Evolutionary conservation across 2,329 filamentous ascomycete species (phyloP).

Genomic region (Diaporthe longicolla): DNA sequence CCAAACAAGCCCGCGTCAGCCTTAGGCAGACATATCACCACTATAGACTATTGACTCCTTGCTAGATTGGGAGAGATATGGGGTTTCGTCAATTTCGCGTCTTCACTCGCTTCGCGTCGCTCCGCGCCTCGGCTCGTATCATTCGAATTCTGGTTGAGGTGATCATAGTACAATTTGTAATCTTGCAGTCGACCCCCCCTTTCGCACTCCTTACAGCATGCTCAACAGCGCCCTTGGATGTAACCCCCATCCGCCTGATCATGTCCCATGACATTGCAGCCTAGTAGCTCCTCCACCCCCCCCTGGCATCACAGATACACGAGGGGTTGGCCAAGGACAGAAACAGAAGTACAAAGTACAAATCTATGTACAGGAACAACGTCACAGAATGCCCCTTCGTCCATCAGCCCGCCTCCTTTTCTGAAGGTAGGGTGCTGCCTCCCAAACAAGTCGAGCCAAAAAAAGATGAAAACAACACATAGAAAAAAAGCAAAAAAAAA

Average conservation of each 20-base stretch:
- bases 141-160: neutral
- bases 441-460: slow-evolving; percentile 2
- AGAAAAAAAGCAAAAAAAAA: neutral
- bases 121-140: neutral
- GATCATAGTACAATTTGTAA: slow-evolving; percentile 32
- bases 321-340: slow-evolving; percentile 6
- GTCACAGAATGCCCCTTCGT: neutral
- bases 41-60: neutral
- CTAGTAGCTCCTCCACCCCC: slow-evolving; percentile 30
- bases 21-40: neutral
- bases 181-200: slow-evolving; percentile 8
- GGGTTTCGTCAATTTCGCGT: neutral
- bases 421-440: slow-evolving; percentile 12
- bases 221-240: slow-evolving; percentile 3
- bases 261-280: slow-evolving; percentile 32
- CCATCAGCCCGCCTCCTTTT: slow-evolving; percentile 7
- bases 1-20: slow-evolving; percentile 11
- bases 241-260: slow-evolving; percentile 19
- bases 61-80: neutral
- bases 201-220: neutral
- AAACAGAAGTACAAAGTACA: slow-evolving; percentile 25
- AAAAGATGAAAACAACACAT: neutral
- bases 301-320: slow-evolving; percentile 40
- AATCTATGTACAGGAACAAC: slow-evolving; percentile 34
- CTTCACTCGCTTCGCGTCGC: too few species aligned